Base-by-base conservation (phyloP, 441 rosid species). In the Populus hybrid region DNA sequence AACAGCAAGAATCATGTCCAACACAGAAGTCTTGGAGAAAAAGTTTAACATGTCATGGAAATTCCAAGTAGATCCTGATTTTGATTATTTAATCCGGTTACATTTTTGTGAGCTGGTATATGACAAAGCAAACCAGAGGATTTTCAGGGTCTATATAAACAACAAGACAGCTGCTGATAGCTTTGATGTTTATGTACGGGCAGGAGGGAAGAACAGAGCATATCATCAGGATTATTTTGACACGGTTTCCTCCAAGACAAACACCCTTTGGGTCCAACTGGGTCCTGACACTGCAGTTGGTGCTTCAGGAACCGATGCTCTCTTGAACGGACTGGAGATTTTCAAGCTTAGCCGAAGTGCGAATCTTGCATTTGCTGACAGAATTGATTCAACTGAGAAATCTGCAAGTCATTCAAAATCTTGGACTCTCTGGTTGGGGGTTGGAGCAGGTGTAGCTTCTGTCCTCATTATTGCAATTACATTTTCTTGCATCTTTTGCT, bases 41-140 rank as follows among this genome's bases (percentile, higher is more conserved):
- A 80, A 91, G 87, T 87, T 94, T 82, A 92, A 94, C 82, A 94
- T 94, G 88, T 91, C 98, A 7, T 94, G 98, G 98, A 94, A 86
- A 79, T 85, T 94, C 71, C 80, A 84, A 66, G 98, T 94, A 69
- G 91, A 94, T 85, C 94, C 97, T 4, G 90, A 83, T 79, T 94
- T 92, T 6, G 95, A 92, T 76, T 94, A 92, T 85, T 74, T 92
- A 67, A 76, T 92, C 67, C 88, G 97, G 73, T 83, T 94, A 18
- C 98, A 94, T 85, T 94, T 94, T 87, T 94, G 97, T 64, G 98
- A 94, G 90, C 86, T 94, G 76, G 73, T 75, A 69, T 92, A 74
- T 68, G 90, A 86, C 70, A 90, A 82, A 85, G 86, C 84, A 7
- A 91, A 87, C 86, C 89, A 88, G 84, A 89, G 98, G 86, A 86